phyloP scores from a whole-genome alignment of 805 yeast genomes.

The Wickerhamiella domercqiae region DNA sequence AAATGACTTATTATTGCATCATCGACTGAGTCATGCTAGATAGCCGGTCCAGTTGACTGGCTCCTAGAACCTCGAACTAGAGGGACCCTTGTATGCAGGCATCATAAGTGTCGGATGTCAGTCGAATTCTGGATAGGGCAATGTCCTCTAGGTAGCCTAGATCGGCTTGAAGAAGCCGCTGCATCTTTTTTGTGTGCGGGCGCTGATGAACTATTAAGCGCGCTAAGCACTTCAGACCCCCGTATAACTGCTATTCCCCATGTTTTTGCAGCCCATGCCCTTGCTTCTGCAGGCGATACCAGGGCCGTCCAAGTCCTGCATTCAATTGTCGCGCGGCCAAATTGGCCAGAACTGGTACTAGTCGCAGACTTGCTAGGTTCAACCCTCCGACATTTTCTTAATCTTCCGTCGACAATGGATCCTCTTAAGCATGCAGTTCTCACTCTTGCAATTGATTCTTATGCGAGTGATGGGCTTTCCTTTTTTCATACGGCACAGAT shows the following conservation, averaged over 20 bases:
- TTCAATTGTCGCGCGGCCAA: background rate
- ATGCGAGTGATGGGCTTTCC: background rate
- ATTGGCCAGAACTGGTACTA: background rate
- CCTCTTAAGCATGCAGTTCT: background rate
- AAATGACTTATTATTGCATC: too few species aligned
- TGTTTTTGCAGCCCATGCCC: background rate
- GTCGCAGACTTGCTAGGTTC: background rate
- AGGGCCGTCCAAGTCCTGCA: background rate
- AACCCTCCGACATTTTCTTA: background rate
- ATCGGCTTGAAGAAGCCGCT: background rate
- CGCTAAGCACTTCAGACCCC: background rate
- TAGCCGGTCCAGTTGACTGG: too few species aligned
- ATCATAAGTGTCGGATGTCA: background rate
- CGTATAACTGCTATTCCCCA: background rate
- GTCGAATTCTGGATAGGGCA: background rate
- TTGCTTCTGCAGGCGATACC: background rate
- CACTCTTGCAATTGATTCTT: background rate
- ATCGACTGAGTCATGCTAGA: too few species aligned
- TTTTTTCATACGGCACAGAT: too few species aligned
- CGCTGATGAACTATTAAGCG: background rate
- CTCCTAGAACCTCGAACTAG: too few species aligned
- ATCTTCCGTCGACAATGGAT: background rate
- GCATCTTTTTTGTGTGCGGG: background rate
- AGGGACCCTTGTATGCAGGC: too few species aligned
- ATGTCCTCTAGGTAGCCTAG: background rate